These are phyloP conservation scores for Calonectria hawksworthii DNA, from an alignment of 2,329 filamentous ascomycete genomes.

Conservation along the genomic window DNA sequence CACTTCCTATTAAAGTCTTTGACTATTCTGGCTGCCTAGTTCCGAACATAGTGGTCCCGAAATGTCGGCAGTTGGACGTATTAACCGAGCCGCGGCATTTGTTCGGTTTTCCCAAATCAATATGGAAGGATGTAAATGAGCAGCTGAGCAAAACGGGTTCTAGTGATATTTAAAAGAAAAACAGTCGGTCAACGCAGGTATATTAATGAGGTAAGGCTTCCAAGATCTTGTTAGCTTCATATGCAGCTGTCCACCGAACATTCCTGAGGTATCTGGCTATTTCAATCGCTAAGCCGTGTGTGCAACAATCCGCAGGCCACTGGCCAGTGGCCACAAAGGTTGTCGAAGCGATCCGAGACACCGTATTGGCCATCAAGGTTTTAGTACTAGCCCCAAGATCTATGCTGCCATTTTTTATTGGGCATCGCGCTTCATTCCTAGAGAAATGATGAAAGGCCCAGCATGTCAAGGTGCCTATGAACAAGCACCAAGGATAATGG, in stretches of 20 bases:
- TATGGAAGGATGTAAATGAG: not conserved
- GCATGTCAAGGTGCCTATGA: not conserved
- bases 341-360: not conserved
- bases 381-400: not conserved
- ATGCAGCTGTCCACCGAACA: not conserved
- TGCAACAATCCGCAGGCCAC: not conserved
- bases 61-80: not conserved
- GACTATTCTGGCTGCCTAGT: not conserved
- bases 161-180: not conserved
- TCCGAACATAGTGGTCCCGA: not conserved
- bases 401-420: no score
- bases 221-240: not conserved
- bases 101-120: not conserved
- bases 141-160: not conserved
- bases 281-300: not conserved
- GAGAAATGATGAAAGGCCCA: not conserved
- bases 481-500: not conserved
- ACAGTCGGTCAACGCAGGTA: not conserved
- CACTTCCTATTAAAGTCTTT: not conserved
- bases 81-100: not conserved
- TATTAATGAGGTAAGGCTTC: not conserved
- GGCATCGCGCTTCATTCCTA: not conserved
- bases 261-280: not conserved
- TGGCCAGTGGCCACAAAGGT: not conserved
- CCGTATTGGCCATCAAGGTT: not conserved